Evolutionary conservation across 2,329 filamentous ascomycete genomes (phyloP).

Genomic region (Aspergillus sclerotialis): DNA sequence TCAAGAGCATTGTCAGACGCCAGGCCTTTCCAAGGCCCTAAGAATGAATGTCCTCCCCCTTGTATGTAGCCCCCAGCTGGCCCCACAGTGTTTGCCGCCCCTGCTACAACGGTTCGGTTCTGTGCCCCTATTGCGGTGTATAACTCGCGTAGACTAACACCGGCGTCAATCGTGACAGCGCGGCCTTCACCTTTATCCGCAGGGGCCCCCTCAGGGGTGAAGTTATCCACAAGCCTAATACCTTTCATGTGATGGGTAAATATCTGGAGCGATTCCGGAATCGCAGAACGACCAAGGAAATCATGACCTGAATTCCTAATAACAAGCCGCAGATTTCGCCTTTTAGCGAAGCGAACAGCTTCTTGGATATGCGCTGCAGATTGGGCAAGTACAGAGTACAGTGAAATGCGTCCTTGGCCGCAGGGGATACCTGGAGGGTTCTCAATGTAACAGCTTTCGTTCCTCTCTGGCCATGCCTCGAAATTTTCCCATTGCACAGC

Average conservation of each 20-base stretch:
- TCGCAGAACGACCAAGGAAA: constrained; percentile 26
- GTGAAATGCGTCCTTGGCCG: constrained; percentile 29
- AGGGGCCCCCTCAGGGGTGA: constrained; percentile 8
- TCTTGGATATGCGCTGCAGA: constrained; percentile 27
- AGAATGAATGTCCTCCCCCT: constrained; percentile 49
- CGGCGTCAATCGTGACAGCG: constrained; percentile 46
- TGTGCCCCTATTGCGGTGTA: constrained; percentile 36
- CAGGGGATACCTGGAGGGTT: constrained; percentile 17
- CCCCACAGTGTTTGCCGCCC: constrained; percentile 38
- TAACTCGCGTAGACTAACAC: constrained; percentile 43
- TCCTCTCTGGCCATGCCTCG: constrained; percentile 30
- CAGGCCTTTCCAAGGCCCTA: constrained; percentile 34
- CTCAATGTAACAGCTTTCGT: constrained; percentile 32
- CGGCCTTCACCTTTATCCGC: constrained; percentile 6
- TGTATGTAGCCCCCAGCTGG: constrained; percentile 52
- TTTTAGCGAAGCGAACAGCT: constrained; percentile 30
- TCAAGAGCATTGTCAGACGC: constrained; percentile 40
- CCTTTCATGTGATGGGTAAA: constrained; percentile 27
- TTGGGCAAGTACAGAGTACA: constrained; percentile 30
- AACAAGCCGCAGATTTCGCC: constrained; percentile 24
- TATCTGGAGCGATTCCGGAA: constrained; percentile 28
- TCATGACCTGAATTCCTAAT: constrained; percentile 34
- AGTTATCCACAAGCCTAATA: constrained; percentile 19
- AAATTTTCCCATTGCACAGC: constrained; percentile 25
- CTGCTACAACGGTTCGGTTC: constrained; percentile 39